Evolutionary conservation across 352 stramenopile species (phyloP).

Genomic region (Phytophthora gonapodyides): DNA sequence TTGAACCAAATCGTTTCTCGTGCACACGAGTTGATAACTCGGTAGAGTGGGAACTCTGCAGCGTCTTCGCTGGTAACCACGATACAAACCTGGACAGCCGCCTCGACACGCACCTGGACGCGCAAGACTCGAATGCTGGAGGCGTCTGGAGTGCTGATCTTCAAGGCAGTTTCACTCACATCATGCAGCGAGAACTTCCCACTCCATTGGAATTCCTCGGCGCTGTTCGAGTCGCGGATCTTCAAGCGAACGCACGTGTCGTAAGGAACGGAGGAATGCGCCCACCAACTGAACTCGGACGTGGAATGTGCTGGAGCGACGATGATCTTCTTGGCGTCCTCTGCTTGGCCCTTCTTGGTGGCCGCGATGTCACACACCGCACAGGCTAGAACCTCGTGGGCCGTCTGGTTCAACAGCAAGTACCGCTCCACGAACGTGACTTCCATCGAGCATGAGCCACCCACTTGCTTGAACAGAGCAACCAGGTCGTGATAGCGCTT

Average conservation of each 20-base stretch:
- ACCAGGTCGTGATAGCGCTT: slow-evolving; percentile 82
- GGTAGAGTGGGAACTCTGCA: slow-evolving; percentile 70
- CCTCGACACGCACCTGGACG: slow-evolving; percentile 79
- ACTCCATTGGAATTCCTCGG: slow-evolving; percentile 67
- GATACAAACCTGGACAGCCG: slow-evolving; percentile 71
- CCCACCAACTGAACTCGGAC: slow-evolving; percentile 72
- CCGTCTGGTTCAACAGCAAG: slow-evolving; percentile 74
- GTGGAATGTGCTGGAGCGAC: slow-evolving; percentile 44
- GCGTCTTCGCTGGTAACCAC: slow-evolving; percentile 75
- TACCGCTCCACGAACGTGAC: slow-evolving; percentile 85
- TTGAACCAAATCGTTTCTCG: slow-evolving; percentile 81
- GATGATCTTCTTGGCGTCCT: slow-evolving; percentile 27
- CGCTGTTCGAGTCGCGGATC: slow-evolving; percentile 33
- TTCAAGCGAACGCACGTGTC: slow-evolving; percentile 75
- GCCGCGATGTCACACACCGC: slow-evolving; percentile 50
- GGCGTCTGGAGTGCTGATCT: slow-evolving; percentile 84
- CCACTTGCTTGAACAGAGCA: slow-evolving; percentile 68
- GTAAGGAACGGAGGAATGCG: slow-evolving; percentile 50
- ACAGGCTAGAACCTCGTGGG: slow-evolving; percentile 55
- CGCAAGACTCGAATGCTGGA: slow-evolving; percentile 79
- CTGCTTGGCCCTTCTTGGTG: slow-evolving; percentile 21
- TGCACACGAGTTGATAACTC: slow-evolving; percentile 77
- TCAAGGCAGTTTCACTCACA: slow-evolving; percentile 83
- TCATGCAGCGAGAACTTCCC: slow-evolving; percentile 84
- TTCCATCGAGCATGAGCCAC: slow-evolving; percentile 65